phyloP scores from a whole-genome alignment of 208 protist species.

The Acanthamoeba healyi region DNA sequence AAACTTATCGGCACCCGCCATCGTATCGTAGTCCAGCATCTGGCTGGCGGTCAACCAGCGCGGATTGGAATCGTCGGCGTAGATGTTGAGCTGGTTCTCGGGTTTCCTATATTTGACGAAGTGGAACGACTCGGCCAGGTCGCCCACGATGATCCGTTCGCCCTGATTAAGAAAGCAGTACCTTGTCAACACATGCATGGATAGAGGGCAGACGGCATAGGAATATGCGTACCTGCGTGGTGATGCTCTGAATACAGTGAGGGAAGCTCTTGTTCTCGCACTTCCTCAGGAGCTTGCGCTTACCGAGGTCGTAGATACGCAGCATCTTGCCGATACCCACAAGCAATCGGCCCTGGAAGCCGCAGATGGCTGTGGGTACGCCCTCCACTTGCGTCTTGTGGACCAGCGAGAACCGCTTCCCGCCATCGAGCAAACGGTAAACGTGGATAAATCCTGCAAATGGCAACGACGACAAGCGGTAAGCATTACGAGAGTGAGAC shows the following conservation, averaged over 20 bases:
- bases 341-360: conserved; percentile 90
- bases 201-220: neutral
- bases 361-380: conserved; percentile 88
- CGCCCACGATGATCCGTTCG: conserved; percentile 89
- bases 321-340: conserved; percentile 89
- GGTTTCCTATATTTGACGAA: conserved; percentile 90
- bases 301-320: conserved; percentile 93
- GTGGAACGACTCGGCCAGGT: conserved; percentile 91
- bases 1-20: conserved; percentile 94
- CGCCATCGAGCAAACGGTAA: conserved; percentile 77
- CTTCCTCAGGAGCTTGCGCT: conserved; percentile 93
- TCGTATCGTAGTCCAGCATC: conserved; percentile 92
- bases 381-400: conserved; percentile 91
- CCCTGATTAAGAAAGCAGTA: conserved; percentile 68
- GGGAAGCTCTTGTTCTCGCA: conserved; percentile 92
- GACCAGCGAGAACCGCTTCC: conserved; percentile 70
- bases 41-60: conserved; percentile 87
- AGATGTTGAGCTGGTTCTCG: conserved; percentile 90
- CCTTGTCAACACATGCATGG: neutral
- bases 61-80: conserved; percentile 93
- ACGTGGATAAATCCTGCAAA: conserved; percentile 82
- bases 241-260: conserved; percentile 88
- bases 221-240: conserved; percentile 75
- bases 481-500: neutral
- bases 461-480: neutral